Conservation (phyloP, 257 asterid genomes). For the Verbascum thapsus region DNA sequence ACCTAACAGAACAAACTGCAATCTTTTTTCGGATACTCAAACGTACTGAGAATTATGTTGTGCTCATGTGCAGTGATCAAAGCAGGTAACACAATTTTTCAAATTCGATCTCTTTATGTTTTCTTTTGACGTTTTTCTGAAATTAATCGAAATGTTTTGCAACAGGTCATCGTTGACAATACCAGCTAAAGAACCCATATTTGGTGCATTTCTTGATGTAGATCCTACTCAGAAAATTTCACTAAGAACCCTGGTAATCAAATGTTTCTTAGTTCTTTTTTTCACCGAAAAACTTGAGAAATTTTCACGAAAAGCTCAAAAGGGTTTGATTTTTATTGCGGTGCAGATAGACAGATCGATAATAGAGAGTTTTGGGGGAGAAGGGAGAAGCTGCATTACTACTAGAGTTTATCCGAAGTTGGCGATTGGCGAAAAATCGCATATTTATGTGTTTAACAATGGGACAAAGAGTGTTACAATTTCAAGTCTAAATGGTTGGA, state of each 20-base stretch:
- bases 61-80: conserved; percentile 60
- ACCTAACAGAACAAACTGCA: conserved; percentile 49
- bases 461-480: conserved; percentile 32
- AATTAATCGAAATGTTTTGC: background rate
- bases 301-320: background rate
- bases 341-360: conserved; percentile 46
- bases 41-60: conserved; percentile 32
- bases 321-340: background rate
- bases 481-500: conserved; percentile 40
- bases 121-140: background rate
- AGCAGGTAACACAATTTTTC: conserved; percentile 40
- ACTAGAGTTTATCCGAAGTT: conserved; percentile 41
- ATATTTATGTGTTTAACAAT: conserved; percentile 39
- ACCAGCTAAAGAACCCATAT: conserved; percentile 36
- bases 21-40: conserved; percentile 47
- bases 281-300: background rate
- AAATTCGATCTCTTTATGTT: background rate
- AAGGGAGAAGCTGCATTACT: conserved; percentile 43
- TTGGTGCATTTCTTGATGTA: conserved; percentile 51
- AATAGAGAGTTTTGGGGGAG: conserved; percentile 49
- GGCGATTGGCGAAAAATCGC: conserved; percentile 34
- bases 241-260: conserved; percentile 46
- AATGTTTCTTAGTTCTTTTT: background rate
- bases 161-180: conserved; percentile 47
- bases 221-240: conserved; percentile 47